A percentile compares a stretch with the other conserved stretches of the same genome.
phyloP scores from a whole-genome alignment of 352 stramenopile species.

The Phytophthora rubi region DNA sequence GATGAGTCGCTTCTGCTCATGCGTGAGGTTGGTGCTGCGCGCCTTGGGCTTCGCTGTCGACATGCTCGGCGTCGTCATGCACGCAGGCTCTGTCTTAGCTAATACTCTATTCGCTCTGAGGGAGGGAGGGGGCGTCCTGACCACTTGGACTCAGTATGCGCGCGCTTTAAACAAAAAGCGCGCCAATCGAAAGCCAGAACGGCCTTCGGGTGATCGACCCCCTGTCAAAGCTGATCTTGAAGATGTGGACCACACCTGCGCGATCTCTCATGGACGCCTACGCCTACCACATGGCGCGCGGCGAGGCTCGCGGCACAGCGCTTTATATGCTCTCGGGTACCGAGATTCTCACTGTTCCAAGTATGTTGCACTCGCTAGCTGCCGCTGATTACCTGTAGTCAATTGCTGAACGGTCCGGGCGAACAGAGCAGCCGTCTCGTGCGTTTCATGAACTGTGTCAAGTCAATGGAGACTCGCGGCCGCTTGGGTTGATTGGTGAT shows the following conservation, averaged over 20 bases:
- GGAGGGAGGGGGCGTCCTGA: conserved; percentile 1
- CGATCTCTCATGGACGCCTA: neutral
- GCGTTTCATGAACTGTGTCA: conserved; percentile 4
- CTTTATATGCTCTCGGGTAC: neutral
- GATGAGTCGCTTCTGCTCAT: conserved; percentile 84
- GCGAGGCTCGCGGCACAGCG: too few relatives aligned
- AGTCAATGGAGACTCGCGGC: neutral
- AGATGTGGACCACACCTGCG: conserved; percentile 2
- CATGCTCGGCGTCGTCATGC: conserved; percentile 5
- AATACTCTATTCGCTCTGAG: conserved; percentile 30
- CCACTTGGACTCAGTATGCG: conserved; percentile 13
- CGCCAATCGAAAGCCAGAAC: neutral
- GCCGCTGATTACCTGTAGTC: neutral
- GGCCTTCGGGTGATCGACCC: conserved; percentile 4
- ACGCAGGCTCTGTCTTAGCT: conserved; percentile 36
- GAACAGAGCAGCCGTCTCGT: neutral
- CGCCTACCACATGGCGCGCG: neutral
- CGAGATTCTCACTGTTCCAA: neutral
- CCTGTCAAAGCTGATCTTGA: conserved; percentile 14
- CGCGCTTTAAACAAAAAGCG: neutral
- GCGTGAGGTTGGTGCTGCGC: conserved; percentile 79
- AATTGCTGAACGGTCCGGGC: neutral
- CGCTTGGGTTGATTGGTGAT: neutral
- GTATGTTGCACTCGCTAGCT: neutral
- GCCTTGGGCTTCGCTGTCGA: conserved; percentile 34